phyloP scores from a whole-genome alignment of 2,329 filamentous ascomycete species.

The Cytospora schulzeri region DNA sequence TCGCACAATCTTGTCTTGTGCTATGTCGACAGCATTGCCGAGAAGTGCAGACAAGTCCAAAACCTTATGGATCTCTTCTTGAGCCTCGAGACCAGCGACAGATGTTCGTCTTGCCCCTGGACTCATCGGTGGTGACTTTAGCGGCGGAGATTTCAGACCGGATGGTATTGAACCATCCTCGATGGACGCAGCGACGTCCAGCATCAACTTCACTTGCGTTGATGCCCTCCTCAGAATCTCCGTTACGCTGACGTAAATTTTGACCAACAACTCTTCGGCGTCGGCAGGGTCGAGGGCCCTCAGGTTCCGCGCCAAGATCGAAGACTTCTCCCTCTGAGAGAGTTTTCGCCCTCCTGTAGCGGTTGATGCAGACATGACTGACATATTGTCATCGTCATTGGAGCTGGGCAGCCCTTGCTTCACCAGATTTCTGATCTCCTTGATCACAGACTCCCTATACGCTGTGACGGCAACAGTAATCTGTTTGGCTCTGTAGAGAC shows the following conservation, averaged over 20 bases:
- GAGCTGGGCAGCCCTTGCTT: slow-evolving; percentile 86
- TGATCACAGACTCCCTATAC: slow-evolving; percentile 80
- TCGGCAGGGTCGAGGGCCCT: slow-evolving; percentile 81
- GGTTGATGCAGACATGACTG: slow-evolving; percentile 83
- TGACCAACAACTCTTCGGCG: slow-evolving; percentile 79
- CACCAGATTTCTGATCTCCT: slow-evolving; percentile 85
- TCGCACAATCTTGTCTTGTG: slow-evolving; percentile 75
- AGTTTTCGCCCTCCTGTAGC: slow-evolving; percentile 66
- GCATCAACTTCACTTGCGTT: slow-evolving; percentile 89
- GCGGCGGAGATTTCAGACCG: slow-evolving; percentile 49
- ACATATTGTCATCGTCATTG: slow-evolving; percentile 90
- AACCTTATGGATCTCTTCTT: slow-evolving; percentile 76
- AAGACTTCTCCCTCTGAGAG: slow-evolving; percentile 86
- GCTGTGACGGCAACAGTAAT: slow-evolving; percentile 79
- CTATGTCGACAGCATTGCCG: slow-evolving; percentile 78
- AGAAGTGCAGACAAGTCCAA: slow-evolving; percentile 78
- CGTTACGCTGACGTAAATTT: slow-evolving; percentile 83
- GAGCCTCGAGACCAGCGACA: slow-evolving; percentile 51
- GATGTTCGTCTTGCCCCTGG: slow-evolving; percentile 46
- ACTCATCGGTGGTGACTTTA: slow-evolving; percentile 56
- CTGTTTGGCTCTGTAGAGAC: slow-evolving; percentile 79
- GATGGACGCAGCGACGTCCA: slow-evolving; percentile 85
- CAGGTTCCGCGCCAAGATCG: slow-evolving; percentile 83
- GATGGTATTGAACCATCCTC: slow-evolving; percentile 44
- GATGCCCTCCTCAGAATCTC: slow-evolving; percentile 84